phyloP scores from a whole-genome alignment of 108 stramenopile species.

The Aurantiochytrium sp. region DNA sequence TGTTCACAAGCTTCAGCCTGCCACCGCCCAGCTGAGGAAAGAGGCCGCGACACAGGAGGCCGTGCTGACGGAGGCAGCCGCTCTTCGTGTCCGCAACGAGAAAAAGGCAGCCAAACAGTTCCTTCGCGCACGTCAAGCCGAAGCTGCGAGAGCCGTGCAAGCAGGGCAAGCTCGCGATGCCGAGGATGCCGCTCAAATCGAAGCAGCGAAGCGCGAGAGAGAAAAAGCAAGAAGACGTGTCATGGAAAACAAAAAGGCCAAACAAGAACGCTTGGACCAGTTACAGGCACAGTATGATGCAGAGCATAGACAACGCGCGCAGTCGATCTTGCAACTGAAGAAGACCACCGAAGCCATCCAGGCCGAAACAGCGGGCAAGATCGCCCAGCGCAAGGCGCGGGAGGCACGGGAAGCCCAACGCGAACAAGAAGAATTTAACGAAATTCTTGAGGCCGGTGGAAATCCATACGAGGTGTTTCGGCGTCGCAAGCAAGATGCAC shows the following conservation, averaged over 20 bases:
- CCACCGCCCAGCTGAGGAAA: background rate
- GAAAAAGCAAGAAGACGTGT: background rate
- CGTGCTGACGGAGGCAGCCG: background rate
- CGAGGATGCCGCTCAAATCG: background rate
- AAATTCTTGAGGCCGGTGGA: background rate
- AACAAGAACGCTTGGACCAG: background rate
- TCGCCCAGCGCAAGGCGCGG: background rate
- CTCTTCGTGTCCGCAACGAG: background rate
- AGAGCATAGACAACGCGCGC: background rate
- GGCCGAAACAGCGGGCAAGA: background rate
- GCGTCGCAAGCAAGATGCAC: background rate
- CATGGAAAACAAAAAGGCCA: background rate
- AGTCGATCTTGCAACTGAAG: background rate
- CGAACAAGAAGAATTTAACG: background rate
- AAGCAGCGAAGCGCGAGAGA: background rate
- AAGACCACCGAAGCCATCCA: background rate
- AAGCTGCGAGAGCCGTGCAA: background rate
- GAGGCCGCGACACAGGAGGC: background rate
- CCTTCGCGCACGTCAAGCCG: background rate
- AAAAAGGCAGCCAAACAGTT: background rate
- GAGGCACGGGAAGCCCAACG: background rate
- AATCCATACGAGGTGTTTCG: slow-evolving; percentile 30
- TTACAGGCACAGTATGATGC: background rate
- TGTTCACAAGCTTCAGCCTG: background rate
- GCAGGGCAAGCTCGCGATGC: background rate